Base-by-base conservation (phyloP, 75 land plant genomes). In the Chamaecyparis obtusa region DNA sequence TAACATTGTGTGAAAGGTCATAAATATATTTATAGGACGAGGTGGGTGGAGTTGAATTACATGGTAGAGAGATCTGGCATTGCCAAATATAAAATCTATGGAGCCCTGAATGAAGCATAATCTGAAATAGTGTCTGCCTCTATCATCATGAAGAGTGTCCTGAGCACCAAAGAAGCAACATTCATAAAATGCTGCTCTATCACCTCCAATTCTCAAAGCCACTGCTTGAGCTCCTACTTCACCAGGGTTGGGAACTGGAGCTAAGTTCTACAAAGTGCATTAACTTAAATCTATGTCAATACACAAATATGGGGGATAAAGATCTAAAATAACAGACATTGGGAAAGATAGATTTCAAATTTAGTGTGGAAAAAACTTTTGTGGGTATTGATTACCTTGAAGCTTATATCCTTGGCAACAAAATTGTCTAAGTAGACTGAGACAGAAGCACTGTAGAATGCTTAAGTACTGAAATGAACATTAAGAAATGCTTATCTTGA, bases 41-140 rank as follows among this genome's bases (percentile, higher is more conserved):
- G 43, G 15, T 4, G 76, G 71, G 30, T 24, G 17, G 77, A 5
- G 39, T 85, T 64, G 21, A 27, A 64, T 64, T 83, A 90, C 98
- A 94, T 95, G 92, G 86, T 95, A 97, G 27, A 96, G 83, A 4
- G 99, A 97, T 60, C 91, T 92, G 7, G 88, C 99, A 85, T 94
- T 87, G 33, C 99, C 98, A 76, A 96, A 97, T 48, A 97, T 95
- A 87, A 93, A 97, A 86, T 97, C 99, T n/a, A 97, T 95, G 76
- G 98, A 94, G 5, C 99, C 99, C 78, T 94, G 93, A 64, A 97
- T 94, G 87, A 91, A 94, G 89, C 99, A 97, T 36, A 93, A 94
- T 49, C 85, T 91, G 89, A 93, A 97, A 87, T 93, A 97, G 60
- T 97, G 99, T 2, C 96, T 88, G 1, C 99, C 99, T 51, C 39